Base-by-base conservation (phyloP, 208 protist genomes). In the Novymonas esmeraldas region DNA sequence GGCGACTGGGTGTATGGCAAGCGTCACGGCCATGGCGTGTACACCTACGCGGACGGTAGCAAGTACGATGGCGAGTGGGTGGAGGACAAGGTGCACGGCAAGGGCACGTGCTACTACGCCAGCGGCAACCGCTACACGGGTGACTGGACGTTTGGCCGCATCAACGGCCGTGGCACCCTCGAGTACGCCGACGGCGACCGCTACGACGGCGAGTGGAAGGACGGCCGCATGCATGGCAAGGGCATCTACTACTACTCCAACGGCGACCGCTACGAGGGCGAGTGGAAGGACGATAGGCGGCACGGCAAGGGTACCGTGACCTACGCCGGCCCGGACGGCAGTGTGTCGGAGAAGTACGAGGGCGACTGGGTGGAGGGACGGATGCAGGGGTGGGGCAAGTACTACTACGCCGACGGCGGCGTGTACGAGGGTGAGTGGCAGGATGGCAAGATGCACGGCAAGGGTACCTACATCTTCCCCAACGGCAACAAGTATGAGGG, bases 401-500 rank as follows among this genome's bases (percentile, higher is more conserved):
- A 98, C 69, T 96, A 87, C 72, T 98, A 98, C 70, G 86, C 89
- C 33, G 97, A 98, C 63, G 95, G 97, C 46, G 92, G 92, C 51
- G 76, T 94, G 6, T 98, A 96, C 72, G 93, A 96, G 66, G 94
- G 94, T 10, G 85, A 97, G 75, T 97, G 92, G 94, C 67, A 84
- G 50, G 90, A 98, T 58, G 90, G 92, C 58, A 94, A 95, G 69
- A 95, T 94, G 83, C 92, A 98, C 67, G 94, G 94, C 42, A 95
- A 90, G 76, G 90, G 90, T 42, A 95, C 85, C 14, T 94, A 94
- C 65, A 97, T 97, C 54, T 98, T 97, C 82, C 84, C 93, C 44
- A 94, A 98, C 75, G 95, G 95, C 63, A 96, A 98, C 85, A 95
- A 91, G 71, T 98, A 98, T 81, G 94, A 97, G 54, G 95, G 95